Percentiles rank a stretch among this genome's conserved stretches.
phyloP scores from a whole-genome alignment of 2,329 filamentous ascomycete genomes.

The Chaetomiaceae sp. region DNA sequence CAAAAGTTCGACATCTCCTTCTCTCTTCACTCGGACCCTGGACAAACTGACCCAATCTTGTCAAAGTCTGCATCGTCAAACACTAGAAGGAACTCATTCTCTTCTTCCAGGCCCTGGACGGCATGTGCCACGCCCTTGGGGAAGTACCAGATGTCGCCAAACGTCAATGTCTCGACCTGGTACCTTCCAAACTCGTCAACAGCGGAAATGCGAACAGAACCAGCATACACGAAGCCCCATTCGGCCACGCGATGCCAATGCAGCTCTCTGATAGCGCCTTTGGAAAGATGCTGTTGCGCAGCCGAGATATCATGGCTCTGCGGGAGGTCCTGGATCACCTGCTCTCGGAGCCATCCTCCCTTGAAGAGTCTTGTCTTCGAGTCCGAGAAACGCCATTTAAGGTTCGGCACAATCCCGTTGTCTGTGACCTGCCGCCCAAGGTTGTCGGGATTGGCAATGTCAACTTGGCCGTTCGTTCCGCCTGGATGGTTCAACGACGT shows the following conservation, averaged over 20 bases:
- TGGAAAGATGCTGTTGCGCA: conserved; percentile 64
- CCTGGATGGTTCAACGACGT: no score
- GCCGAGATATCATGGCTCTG: conserved; percentile 62
- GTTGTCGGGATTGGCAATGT: conserved; percentile 60
- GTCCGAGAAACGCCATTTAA: conserved; percentile 67
- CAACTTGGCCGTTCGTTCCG: conserved; percentile 58
- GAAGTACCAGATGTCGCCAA: conserved; percentile 13
- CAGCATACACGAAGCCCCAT: conserved; percentile 60
- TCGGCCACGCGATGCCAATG: conserved; percentile 67
- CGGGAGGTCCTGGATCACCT: conserved; percentile 63
- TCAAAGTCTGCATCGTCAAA: conserved; percentile 67
- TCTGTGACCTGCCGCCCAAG: conserved; percentile 60
- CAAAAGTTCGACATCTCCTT: conserved; percentile 22
- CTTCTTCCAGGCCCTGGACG: conserved; percentile 59
- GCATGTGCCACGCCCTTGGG: conserved; percentile 13
- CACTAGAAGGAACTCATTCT: conserved; percentile 63
- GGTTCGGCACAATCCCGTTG: conserved; percentile 58
- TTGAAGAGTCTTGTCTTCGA: conserved; percentile 58
- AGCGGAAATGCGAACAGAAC: conserved; percentile 46
- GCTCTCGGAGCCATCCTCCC: conserved; percentile 63
- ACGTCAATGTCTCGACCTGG: conserved; percentile 10
- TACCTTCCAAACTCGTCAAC: conserved; percentile 11
- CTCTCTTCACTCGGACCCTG: neutral
- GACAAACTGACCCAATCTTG: conserved; percentile 44
- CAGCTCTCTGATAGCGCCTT: conserved; percentile 61